Conservation (phyloP, 805 yeast genomes). For the Yueomyces sinensis region DNA sequence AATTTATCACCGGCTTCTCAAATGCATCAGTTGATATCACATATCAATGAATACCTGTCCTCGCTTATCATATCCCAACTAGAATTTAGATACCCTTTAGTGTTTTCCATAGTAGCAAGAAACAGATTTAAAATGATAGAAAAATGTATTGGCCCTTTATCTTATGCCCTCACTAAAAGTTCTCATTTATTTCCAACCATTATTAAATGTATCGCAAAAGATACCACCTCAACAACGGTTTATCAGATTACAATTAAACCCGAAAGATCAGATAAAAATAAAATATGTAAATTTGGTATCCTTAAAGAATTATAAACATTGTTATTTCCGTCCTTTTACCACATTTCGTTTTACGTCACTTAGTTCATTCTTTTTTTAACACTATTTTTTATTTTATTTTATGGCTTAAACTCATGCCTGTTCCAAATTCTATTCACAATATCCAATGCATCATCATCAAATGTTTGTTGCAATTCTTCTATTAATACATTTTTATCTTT, state of each 20-base stretch:
- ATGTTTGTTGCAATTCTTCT: conserved; percentile 20
- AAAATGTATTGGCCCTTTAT: conserved; percentile 14
- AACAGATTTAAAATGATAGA: conserved; percentile 11
- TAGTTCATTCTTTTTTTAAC: no score
- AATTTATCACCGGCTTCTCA: no score
- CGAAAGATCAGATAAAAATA: no score
- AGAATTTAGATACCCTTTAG: conserved; percentile 24
- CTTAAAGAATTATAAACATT: no score
- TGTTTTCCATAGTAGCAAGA: conserved; percentile 19
- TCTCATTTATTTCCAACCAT: conserved; percentile 14
- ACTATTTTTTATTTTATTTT: no score
- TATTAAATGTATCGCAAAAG: conserved; percentile 8
- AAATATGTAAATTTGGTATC: no score
- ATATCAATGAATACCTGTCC: conserved; percentile 15
- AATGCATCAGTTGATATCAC: conserved; percentile 1
- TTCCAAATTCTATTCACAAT: conserved; percentile 21
- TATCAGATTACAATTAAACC: no score
- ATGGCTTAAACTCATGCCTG: conserved; percentile 5
- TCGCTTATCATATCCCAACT: conserved; percentile 21
- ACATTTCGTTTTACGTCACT: no score
- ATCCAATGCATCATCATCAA: conserved; percentile 20
- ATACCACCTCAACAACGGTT: conserved; percentile 13
- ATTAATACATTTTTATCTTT: conserved; percentile 11
- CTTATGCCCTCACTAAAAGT: conserved; percentile 14
- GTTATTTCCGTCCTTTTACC: no score